These are phyloP conservation scores for Phylloporus rhodoxanthus DNA, from an alignment of 768 basidiomycete species.

Conservation along the genomic window DNA sequence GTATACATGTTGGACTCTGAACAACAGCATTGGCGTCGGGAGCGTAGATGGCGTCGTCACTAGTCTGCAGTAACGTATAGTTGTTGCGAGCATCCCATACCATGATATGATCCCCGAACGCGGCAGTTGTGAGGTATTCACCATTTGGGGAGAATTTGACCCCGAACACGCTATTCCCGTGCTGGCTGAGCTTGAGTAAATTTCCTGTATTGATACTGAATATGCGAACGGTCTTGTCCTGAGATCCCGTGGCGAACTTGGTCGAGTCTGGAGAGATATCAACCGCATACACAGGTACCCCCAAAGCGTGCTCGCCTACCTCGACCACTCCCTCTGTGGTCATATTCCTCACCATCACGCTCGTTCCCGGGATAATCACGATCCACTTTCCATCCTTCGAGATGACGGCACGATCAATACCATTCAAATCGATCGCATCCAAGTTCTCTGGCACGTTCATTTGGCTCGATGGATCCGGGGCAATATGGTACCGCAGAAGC, in stretches of 20 bases:
- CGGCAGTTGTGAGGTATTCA: neutral
- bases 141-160: conserved; percentile 1
- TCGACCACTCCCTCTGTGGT: neutral
- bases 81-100: neutral
- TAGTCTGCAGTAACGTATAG: neutral
- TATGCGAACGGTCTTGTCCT: neutral
- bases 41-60: neutral
- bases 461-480: neutral
- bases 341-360: neutral
- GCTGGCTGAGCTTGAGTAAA: neutral
- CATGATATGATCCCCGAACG: neutral
- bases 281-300: neutral
- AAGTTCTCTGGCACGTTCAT: neutral
- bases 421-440: neutral
- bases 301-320: neutral
- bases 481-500: neutral
- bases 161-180: neutral
- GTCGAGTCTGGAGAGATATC: neutral
- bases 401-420: neutral
- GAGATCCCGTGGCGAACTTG: neutral
- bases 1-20: neutral
- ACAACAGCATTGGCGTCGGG: neutral
- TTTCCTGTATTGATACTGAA: neutral
- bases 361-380: neutral
- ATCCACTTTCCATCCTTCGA: neutral